Evolutionary conservation across 2,329 filamentous ascomycete genomes (phyloP).

Genomic region (Ceratocystis cubensis): DNA sequence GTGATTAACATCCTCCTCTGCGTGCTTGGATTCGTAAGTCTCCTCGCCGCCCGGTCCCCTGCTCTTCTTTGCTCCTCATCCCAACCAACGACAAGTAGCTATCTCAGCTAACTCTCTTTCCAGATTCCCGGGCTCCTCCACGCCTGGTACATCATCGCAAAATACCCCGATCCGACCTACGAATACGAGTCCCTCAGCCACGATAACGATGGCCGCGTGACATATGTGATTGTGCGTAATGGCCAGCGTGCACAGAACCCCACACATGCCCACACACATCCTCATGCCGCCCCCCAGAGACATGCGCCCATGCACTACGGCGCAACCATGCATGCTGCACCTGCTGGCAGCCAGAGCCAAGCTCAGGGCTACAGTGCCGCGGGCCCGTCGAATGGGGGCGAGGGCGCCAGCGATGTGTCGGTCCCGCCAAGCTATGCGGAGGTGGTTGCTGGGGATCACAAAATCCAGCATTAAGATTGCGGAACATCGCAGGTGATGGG

Average conservation of each 20-base stretch:
- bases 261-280: slow-evolving; percentile 23
- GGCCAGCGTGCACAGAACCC: slow-evolving; percentile 31
- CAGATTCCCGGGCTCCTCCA: slow-evolving; percentile 78
- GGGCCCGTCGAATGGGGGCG: slow-evolving; percentile 34
- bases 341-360: slow-evolving; percentile 23
- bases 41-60: not conserved
- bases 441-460: slow-evolving; percentile 79
- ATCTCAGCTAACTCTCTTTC: not conserved
- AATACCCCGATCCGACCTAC: slow-evolving; percentile 63
- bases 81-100: not conserved
- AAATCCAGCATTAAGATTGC: slow-evolving; percentile 50
- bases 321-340: slow-evolving; percentile 26
- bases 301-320: slow-evolving; percentile 37
- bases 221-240: slow-evolving; percentile 58
- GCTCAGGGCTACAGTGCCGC: slow-evolving; percentile 27
- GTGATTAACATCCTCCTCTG: slow-evolving; percentile 92
- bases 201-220: slow-evolving; percentile 48
- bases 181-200: slow-evolving; percentile 56
- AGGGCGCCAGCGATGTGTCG: slow-evolving; percentile 31
- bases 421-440: slow-evolving; percentile 80
- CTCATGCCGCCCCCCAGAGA: slow-evolving; percentile 23
- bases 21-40: slow-evolving; percentile 51
- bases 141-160: slow-evolving; percentile 95
- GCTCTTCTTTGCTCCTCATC: not conserved
- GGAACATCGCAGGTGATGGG: not conserved